phyloP scores from a whole-genome alignment of 371 early-diverging fungal species.

The Haplosporangium sp. region DNA sequence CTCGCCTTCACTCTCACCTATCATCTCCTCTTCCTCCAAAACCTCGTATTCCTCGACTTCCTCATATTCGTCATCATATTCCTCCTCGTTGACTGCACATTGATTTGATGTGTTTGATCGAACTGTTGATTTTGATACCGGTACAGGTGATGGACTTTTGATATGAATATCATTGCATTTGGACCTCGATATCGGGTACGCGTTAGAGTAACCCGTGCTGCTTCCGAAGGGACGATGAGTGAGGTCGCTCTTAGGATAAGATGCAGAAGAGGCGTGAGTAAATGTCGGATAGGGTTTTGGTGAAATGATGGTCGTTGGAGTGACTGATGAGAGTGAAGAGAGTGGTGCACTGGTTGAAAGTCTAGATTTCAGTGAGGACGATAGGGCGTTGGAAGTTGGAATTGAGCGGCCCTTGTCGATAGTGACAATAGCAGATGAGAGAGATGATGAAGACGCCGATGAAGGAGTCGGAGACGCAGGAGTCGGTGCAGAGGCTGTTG shows the following conservation, averaged over 20 bases:
- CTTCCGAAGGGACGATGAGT: conserved; percentile 10
- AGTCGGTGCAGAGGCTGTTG: conserved; percentile 12
- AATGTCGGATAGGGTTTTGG: conserved; percentile 40
- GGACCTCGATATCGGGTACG: conserved; percentile 22
- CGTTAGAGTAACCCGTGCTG: conserved; percentile 15
- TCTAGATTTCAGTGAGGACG: conserved; percentile 41
- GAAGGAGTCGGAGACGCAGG: conserved; percentile 24
- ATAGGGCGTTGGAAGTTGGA: conserved; percentile 52
- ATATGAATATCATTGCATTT: conserved; percentile 22
- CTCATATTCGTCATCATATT: conserved; percentile 19
- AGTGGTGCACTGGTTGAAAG: conserved; percentile 42
- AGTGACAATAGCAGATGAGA: conserved; percentile 18
- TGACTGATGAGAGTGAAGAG: conserved; percentile 52
- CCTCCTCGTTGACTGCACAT: conserved; percentile 7
- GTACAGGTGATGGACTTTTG: conserved; percentile 17
- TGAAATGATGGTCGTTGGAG: conserved; percentile 48
- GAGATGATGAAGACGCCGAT: conserved; percentile 1
- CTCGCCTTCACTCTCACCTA: conserved; percentile 12
- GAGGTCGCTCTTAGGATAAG: conserved; percentile 14
- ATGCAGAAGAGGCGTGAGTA: conserved; percentile 11
- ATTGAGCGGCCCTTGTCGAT: conserved; percentile 50
- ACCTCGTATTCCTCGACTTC: conserved; percentile 27
- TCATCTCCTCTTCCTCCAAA: conserved; percentile 22
- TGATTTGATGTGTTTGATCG: not conserved
- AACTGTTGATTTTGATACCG: not conserved